Base-by-base conservation (phyloP, 495 filamentous ascomycete genomes). In the Hyaloscypha variabilis region DNA sequence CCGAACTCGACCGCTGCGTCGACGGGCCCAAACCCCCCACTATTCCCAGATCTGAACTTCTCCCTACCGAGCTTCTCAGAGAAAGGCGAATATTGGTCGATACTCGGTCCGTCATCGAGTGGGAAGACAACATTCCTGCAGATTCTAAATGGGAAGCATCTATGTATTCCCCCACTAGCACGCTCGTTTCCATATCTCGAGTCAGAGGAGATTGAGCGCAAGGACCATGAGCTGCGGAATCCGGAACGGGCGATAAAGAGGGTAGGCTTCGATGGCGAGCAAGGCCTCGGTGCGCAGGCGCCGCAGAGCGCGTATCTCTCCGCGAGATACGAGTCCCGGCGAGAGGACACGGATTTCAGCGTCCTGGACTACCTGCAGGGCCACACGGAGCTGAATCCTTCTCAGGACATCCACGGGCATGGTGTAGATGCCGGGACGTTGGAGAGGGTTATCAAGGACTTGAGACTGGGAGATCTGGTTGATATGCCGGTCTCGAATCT, bases 281-380 rank as follows among this genome's bases (percentile, higher is more conserved):
- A 81, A 17, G 73, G 75, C 13, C 59, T 68, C 50, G 67, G 71
- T 1, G 65, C 65, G 5, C 67, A 77, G 24, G 76, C 78, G 8
- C 75, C 80, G 0, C 75, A 87, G 1, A 93, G 92, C 11, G 87
- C 91, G 13, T 97, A 97, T 70, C 76, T 98, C 36, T 92, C 91
- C 68, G 92, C 93, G 14, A 83, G 95, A n/a, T 99, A 99, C 77
- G 95, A 99, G 80, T 93, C 90, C 62, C 77, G 87, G 55, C 81
- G 92, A 23, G 94, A 97, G 73, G 90, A 86, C 58, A 93, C 90
- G 10, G 95, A 98, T 75, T 94, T 93, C 76, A 90, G 90, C 24
- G 84, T 99, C 1, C 71, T 79, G 56, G 88, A 95, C 70, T 98
- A 89, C 72, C 77, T 99, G 29, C 82, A 82, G 14, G 91, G 92